Evolutionary conservation across 306 rosid genomes (phyloP).

Genomic region (Quercus engelmannii): DNA sequence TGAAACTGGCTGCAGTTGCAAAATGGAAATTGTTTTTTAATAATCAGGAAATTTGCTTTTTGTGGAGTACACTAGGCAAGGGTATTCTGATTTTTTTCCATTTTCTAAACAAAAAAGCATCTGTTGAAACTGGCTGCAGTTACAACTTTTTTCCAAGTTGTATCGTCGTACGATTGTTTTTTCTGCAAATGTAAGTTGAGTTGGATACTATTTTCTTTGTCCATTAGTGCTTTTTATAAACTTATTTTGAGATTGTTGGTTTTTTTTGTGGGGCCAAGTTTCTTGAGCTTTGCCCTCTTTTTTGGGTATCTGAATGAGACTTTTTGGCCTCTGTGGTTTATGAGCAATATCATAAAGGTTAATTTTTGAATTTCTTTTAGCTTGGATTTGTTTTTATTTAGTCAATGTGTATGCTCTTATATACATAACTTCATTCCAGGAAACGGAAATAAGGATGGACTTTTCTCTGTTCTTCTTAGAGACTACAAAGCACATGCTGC

Average conservation of each 20-base stretch:
- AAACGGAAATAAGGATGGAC: slow-evolving; percentile 94
- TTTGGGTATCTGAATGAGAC: not conserved
- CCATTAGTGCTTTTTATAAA: not conserved
- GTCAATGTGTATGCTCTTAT: not conserved
- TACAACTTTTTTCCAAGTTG: not conserved
- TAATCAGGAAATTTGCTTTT: not conserved
- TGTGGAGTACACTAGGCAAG: not conserved
- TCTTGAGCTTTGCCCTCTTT: not conserved
- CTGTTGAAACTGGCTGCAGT: too few species aligned
- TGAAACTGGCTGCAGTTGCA: not conserved
- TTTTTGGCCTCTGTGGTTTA: not conserved
- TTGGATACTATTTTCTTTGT: not conserved
- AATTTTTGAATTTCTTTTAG: not conserved
- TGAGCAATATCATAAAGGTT: not conserved
- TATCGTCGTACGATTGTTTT: not conserved
- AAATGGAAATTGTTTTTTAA: not conserved
- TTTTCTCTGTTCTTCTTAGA: slow-evolving; percentile 86
- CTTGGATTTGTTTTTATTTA: not conserved
- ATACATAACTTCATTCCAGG: slow-evolving; percentile 41
- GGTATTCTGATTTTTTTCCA: not conserved
- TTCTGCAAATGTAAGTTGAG: not conserved
- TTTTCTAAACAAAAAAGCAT: too few species aligned
- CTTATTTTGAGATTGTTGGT: not conserved
- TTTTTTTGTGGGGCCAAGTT: not conserved
- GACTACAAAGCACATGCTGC: slow-evolving; percentile 91